phyloP scores from a whole-genome alignment of 345 rosid species.

The Fremontodendron californicum region DNA sequence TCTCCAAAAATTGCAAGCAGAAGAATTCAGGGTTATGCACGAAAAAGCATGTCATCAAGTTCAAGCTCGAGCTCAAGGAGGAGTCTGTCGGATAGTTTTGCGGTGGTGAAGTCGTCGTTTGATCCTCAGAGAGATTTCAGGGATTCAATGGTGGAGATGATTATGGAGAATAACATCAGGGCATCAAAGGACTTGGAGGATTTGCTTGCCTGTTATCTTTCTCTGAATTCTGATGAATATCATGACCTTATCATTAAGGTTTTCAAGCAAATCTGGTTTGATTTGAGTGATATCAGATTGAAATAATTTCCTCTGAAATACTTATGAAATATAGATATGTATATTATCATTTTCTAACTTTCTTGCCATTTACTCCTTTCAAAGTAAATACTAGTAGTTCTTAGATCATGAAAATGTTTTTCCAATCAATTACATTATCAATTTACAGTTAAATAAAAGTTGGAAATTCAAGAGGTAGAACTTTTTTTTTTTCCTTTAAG shows the following conservation, averaged over 20 bases:
- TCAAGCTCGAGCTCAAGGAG: conserved; percentile 24
- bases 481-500: not conserved
- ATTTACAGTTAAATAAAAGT: not conserved
- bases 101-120: conserved; percentile 73
- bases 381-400: not conserved
- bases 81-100: conserved; percentile 52
- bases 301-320: conserved; percentile 1
- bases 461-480: not conserved
- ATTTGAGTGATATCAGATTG: conserved; percentile 34
- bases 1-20: conserved; percentile 58
- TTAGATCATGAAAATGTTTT: not conserved
- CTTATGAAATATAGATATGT: not conserved
- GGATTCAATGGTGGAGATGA: conserved; percentile 99
- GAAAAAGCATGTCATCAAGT: conserved; percentile 35
- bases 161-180: conserved; percentile 68
- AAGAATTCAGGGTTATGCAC: conserved; percentile 23
- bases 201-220: conserved; percentile 82
- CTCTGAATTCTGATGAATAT: conserved; percentile 73
- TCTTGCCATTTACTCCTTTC: not conserved
- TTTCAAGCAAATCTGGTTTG: conserved; percentile 92
- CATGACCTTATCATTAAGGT: conserved; percentile 78
- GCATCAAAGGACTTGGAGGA: conserved; percentile 79
- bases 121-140: conserved; percentile 85
- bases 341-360: not conserved
- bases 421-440: not conserved